These are phyloP conservation scores for Saccharata proteae DNA, from an alignment of 2,329 filamentous ascomycete species.

Conservation along the genomic window DNA sequence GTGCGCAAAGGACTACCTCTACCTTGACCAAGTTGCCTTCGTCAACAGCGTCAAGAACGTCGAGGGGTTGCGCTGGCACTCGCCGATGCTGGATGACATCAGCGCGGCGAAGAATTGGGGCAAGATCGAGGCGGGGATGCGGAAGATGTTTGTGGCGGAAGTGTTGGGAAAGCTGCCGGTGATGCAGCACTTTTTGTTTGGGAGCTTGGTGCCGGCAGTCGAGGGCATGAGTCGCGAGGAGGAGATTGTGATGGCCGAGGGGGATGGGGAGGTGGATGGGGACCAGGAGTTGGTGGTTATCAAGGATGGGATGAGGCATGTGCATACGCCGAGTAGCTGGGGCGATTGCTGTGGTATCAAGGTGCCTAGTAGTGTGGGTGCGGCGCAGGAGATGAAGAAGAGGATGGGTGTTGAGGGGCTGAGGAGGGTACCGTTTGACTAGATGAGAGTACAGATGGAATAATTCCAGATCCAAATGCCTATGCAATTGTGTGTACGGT, in stretches of 20 bases:
- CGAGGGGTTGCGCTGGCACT: conserved; percentile 88
- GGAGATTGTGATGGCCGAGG: conserved; percentile 37
- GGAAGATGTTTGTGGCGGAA: conserved; percentile 90
- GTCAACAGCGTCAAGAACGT: conserved; percentile 96
- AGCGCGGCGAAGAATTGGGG: conserved; percentile 77
- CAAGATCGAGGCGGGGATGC: conserved; percentile 92
- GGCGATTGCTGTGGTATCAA: conserved; percentile 98
- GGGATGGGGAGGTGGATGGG: conserved; percentile 30
- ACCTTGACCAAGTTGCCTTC: conserved; percentile 84
- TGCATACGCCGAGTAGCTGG: conserved; percentile 60
- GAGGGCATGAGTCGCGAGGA: conserved; percentile 64
- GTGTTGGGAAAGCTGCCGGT: conserved; percentile 88
- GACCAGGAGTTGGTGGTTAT: conserved; percentile 41
- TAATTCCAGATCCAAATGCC: no score
- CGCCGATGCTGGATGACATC: conserved; percentile 97
- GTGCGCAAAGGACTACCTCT: conserved; percentile 70
- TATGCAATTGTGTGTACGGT: no score
- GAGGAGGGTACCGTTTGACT: conserved; percentile 75
- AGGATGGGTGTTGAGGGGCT: conserved; percentile 48
- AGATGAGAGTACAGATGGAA: no score
- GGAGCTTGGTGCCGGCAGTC: conserved; percentile 65
- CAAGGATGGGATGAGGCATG: conserved; percentile 54
- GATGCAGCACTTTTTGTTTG: conserved; percentile 98
- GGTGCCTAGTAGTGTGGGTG: conserved; percentile 86
- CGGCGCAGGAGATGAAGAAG: conserved; percentile 80